A percentile compares a stretch with the other conserved stretches of the same genome.
Evolutionary conservation across 352 stramenopile species (phyloP).

Genomic region (Pythium pectinolyticum): DNA sequence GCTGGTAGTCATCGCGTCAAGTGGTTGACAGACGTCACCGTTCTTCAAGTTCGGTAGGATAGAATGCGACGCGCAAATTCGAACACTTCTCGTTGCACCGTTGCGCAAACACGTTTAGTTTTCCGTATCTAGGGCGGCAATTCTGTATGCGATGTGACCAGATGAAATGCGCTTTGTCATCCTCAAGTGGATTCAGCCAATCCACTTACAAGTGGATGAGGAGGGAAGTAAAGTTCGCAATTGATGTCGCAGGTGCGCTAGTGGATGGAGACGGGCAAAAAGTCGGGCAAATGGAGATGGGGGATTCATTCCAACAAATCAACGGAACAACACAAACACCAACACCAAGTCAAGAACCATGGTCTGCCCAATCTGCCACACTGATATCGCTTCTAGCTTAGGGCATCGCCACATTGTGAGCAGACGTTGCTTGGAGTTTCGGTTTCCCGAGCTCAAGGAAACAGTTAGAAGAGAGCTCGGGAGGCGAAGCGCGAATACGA

Average conservation of each 20-base stretch:
- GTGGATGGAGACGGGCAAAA: background rate
- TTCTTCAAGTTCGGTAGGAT: no score
- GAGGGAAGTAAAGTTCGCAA: background rate
- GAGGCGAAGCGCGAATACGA: background rate
- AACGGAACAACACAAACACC: background rate
- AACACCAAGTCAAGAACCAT: background rate
- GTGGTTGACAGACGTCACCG: no score
- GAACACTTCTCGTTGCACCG: no score
- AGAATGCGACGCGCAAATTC: no score
- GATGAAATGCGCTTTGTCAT: background rate
- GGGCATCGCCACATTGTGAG: background rate
- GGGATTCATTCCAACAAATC: background rate
- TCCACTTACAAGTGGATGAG: background rate
- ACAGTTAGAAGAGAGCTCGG: background rate
- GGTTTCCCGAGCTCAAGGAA: background rate
- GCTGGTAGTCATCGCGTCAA: no score
- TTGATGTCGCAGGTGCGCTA: background rate
- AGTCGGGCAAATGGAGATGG: background rate
- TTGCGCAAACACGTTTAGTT: no score
- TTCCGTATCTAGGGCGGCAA: no score
- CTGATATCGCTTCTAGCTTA: background rate
- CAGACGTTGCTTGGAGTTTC: background rate
- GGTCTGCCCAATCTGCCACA: background rate
- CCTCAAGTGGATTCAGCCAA: background rate
- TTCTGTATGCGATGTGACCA: no score